A percentile compares a stretch with the other conserved stretches of the same genome.
These are phyloP conservation scores for Colletotrichum lentis DNA, from an alignment of 2,329 filamentous ascomycete species.

Conservation along the genomic window DNA sequence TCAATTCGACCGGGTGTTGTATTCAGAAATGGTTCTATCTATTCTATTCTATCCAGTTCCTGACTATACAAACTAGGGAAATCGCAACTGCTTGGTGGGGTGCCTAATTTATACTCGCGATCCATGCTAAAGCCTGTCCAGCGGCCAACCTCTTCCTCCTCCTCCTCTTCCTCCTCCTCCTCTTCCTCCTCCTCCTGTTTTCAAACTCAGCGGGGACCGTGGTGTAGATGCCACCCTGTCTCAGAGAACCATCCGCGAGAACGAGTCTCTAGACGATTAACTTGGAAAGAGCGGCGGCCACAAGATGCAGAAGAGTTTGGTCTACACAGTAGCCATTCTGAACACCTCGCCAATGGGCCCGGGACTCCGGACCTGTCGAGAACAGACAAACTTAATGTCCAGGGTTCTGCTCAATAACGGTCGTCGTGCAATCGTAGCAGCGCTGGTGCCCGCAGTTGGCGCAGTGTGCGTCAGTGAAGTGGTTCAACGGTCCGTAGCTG, in stretches of 20 bases:
- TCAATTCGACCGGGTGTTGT: background rate
- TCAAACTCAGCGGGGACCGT: background rate
- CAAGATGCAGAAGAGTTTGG: background rate
- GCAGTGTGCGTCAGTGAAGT: background rate
- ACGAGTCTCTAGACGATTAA: background rate
- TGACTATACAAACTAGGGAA: background rate
- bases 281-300: background rate
- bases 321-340: background rate
- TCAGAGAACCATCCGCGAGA: background rate
- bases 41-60: background rate
- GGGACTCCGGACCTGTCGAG: background rate
- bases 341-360: too few relatives aligned
- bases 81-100: background rate
- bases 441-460: constrained; percentile 3
- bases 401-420: background rate
- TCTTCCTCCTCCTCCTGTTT: background rate
- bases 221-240: background rate
- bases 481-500: background rate
- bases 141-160: background rate
- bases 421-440: background rate
- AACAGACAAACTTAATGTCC: background rate
- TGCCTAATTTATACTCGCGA: too few relatives aligned
- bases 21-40: background rate
- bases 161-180: background rate
- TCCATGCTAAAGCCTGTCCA: background rate